Evolutionary conservation across 1,284 basidiomycete genomes (phyloP).

Genomic region (Apiotrichum siamense): DNA sequence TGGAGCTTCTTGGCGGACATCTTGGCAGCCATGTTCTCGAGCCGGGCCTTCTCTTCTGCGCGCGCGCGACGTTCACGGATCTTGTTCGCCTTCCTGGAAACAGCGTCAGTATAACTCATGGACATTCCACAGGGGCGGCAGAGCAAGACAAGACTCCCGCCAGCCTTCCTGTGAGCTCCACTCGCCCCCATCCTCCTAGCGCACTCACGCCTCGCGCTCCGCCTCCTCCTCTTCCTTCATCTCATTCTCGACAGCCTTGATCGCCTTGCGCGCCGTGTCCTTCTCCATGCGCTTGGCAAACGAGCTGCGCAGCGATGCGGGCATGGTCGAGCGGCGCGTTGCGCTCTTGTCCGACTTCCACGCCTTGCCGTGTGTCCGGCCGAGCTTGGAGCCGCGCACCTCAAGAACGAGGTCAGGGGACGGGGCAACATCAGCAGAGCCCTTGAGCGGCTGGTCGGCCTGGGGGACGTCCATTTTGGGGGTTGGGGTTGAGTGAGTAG

Average conservation of each 20-base stretch:
- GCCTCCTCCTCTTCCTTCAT: constrained; percentile 46
- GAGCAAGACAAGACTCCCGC: too few species aligned
- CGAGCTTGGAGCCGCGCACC: constrained; percentile 25
- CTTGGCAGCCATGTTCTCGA: constrained; percentile 44
- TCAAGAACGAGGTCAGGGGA: constrained; percentile 4
- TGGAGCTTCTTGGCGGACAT: constrained; percentile 50
- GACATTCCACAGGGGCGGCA: neutral
- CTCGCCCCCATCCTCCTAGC: too few species aligned
- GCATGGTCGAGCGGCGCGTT: constrained; percentile 35
- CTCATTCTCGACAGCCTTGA: constrained; percentile 43
- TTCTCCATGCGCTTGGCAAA: constrained; percentile 42
- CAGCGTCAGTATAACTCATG: neutral
- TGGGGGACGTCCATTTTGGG: neutral
- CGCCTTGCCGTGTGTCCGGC: constrained; percentile 41
- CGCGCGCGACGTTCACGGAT: constrained; percentile 44
- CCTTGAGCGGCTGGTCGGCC: neutral
- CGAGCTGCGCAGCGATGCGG: constrained; percentile 32
- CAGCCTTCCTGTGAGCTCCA: too few species aligned
- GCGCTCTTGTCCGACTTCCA: constrained; percentile 43
- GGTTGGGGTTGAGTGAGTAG: neutral
- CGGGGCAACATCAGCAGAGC: neutral
- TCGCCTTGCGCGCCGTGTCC: constrained; percentile 33
- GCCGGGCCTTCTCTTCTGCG: constrained; percentile 43
- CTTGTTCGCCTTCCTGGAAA: constrained; percentile 32
- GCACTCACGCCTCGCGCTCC: constrained; percentile 41